A percentile compares a stretch with the other conserved stretches of the same genome.
Conservation (phyloP, 345 rosid species). For the Brassica nigra region DNA sequence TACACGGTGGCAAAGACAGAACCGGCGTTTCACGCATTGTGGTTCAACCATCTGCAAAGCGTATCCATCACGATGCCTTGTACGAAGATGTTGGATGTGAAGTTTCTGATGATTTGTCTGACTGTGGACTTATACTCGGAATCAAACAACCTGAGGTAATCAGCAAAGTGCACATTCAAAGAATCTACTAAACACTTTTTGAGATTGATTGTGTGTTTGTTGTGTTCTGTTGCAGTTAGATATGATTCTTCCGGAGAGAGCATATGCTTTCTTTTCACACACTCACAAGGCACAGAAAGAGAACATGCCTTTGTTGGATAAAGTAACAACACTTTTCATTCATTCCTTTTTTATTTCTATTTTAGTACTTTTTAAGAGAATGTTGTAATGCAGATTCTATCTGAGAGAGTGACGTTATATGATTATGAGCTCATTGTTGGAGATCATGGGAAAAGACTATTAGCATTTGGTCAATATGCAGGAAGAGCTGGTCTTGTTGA, state of each 20-base stretch:
- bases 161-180: not conserved
- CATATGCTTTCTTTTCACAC: constrained; percentile 91
- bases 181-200: not conserved
- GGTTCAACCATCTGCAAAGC: constrained; percentile 88
- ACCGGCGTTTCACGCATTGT: constrained; percentile 75
- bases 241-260: constrained; percentile 78
- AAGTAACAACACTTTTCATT: constrained; percentile 44
- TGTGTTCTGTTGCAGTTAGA: constrained; percentile 53
- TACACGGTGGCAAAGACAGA: constrained; percentile 64
- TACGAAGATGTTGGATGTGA: constrained; percentile 87
- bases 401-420: constrained; percentile 67
- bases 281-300: constrained; percentile 92
- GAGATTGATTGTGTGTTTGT: not conserved
- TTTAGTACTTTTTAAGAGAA: not conserved
- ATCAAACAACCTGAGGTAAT: constrained; percentile 84
- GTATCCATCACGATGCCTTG: constrained; percentile 80
- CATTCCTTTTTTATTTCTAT: not conserved
- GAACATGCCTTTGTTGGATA: constrained; percentile 81
- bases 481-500: constrained; percentile 94
- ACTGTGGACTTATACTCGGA: constrained; percentile 85
- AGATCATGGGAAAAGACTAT: constrained; percentile 70
- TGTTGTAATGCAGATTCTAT: constrained; percentile 53
- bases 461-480: constrained; percentile 90
- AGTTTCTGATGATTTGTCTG: constrained; percentile 79
- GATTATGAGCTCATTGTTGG: constrained; percentile 88